Conservation (phyloP, 2,329 filamentous ascomycete species). For the Fusarium marasasianum region DNA sequence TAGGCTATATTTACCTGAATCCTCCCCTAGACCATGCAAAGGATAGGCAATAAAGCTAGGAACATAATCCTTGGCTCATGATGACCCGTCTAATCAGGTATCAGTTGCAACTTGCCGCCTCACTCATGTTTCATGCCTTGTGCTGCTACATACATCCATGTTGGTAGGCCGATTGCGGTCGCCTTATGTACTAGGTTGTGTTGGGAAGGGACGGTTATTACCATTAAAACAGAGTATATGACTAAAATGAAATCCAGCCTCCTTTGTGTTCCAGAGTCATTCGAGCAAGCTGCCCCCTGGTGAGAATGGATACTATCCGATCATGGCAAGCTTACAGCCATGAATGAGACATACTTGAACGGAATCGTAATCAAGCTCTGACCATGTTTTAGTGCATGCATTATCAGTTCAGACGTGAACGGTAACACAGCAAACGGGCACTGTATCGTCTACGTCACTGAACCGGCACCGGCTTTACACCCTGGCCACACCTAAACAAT, state of each 20-base stretch:
- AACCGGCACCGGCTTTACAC: neutral
- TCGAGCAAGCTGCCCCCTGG: neutral
- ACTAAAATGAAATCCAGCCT: neutral
- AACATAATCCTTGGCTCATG: neutral
- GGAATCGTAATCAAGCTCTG: slow-evolving; percentile 12
- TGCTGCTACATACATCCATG: neutral
- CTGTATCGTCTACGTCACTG: slow-evolving; percentile 26
- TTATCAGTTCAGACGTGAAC: slow-evolving; percentile 21
- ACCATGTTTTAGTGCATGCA: slow-evolving; percentile 34
- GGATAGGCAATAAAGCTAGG: neutral
- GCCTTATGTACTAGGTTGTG: neutral
- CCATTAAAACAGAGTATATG: neutral
- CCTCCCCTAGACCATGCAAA: neutral
- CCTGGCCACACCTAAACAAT: neutral
- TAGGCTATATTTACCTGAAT: no score
- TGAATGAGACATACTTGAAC: neutral
- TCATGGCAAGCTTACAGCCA: neutral
- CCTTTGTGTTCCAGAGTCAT: neutral
- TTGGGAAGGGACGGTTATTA: neutral
- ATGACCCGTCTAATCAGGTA: neutral
- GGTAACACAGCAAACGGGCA: neutral
- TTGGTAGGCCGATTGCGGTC: neutral
- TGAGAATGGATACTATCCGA: neutral
- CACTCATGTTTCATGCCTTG: slow-evolving; percentile 16
- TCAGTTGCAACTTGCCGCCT: neutral